Evolutionary conservation across 148 eudicot species (phyloP), one percentile per base, ranked within the genome.

Genomic region (Amaranthus hypochondriacus): DNA sequence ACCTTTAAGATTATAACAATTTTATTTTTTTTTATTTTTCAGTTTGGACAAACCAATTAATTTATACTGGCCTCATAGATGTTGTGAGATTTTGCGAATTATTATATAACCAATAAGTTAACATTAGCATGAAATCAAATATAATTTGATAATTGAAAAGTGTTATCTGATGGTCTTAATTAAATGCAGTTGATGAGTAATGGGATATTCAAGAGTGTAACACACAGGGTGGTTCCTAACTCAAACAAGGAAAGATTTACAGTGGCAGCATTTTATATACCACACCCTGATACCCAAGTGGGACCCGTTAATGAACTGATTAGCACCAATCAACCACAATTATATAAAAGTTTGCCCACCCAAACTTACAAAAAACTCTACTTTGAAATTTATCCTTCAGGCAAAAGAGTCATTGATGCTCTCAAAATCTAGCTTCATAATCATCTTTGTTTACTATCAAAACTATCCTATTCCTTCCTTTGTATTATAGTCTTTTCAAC

Each of bases 191-290:
- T 71, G 2, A 47, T 73, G 68, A 73, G 69, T 0, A 73, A 73
- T 28, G 76, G 76, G 28, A 53, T 51, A 54, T 73, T 46, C 59
- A 73, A 73, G 68, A 73, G 76, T 53, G 62, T 58, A 58, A 64
- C 53, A 51, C 76, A 73, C 11, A 73, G 76, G 52, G 76, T 73
- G 4, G 76, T 63, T 8, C 62, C 76, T 0, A 73, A 73, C 51
- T 13, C 52, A 0, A 8, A 9, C 42, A 49, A 73, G 69, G 76
- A 63, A 0, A 62, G 76, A 15, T 13, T 58, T 44, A 62, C 76
- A 44, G 21, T 73, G 8, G 62, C 60, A 42, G 76, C 76, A 9
- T 73, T 73, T 3, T 73, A 69, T 15, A 58, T 64, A 7, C 74
- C 74, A n/a, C 53, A 71, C 46, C 74, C 74, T 6, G 74, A 71